Conservation (phyloP, 768 basidiomycete species). For the Suillus subaureus region DNA sequence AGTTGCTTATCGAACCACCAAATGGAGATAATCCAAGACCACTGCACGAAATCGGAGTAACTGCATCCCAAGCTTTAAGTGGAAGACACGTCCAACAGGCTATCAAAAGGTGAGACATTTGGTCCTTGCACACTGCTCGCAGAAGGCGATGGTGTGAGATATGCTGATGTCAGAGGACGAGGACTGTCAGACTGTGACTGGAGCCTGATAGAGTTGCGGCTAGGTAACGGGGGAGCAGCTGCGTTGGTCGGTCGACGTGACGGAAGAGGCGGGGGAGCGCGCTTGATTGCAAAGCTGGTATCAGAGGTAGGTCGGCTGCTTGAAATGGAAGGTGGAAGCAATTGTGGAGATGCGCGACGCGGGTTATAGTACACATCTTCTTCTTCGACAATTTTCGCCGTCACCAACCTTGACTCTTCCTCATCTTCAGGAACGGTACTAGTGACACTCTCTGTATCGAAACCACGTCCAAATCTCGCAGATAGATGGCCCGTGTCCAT, state of each 20-base stretch:
- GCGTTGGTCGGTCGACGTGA: conserved; percentile 48
- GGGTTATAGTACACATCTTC: conserved; percentile 25
- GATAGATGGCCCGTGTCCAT: conserved; percentile 15
- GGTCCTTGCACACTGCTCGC: conserved; percentile 35
- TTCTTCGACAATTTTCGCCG: conserved; percentile 30
- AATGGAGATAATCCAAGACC: neutral
- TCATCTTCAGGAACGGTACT: conserved; percentile 47
- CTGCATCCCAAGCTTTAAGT: neutral
- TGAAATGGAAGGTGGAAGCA: conserved; percentile 21
- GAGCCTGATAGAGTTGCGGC: conserved; percentile 34
- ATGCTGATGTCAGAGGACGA: conserved; percentile 22
- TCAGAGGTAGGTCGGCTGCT: conserved; percentile 29
- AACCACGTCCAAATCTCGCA: conserved; percentile 22
- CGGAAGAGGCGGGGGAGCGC: conserved; percentile 66
- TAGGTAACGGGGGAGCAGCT: conserved; percentile 50
- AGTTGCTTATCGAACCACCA: neutral
- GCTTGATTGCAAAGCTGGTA: conserved; percentile 36
- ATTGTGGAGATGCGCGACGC: conserved; percentile 14
- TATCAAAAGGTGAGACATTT: conserved; percentile 68
- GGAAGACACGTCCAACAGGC: conserved; percentile 48
- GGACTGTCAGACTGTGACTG: conserved; percentile 23
- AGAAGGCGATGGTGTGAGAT: conserved; percentile 38
- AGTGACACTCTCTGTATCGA: conserved; percentile 43
- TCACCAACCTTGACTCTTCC: conserved; percentile 41
- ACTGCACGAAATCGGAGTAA: neutral